These are phyloP conservation scores for Penicillium hordei DNA, from an alignment of 2,329 filamentous ascomycete species.

Conservation along the genomic window DNA sequence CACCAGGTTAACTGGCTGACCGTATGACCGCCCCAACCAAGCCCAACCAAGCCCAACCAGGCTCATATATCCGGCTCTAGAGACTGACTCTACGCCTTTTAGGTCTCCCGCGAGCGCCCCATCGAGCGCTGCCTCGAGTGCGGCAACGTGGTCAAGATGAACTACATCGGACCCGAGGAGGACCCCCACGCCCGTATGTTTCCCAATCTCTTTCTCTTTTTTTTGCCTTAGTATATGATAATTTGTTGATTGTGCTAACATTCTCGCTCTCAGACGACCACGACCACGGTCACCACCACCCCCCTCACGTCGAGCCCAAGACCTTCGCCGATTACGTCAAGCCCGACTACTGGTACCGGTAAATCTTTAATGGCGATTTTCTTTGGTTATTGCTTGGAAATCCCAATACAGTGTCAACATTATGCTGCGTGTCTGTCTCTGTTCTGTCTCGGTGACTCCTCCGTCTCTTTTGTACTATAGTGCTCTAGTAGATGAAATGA, in stretches of 20 bases:
- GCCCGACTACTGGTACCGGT: slow-evolving; percentile 83
- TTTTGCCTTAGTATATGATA: neutral
- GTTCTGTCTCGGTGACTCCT: slow-evolving; percentile 21
- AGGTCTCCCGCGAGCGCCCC: slow-evolving; percentile 86
- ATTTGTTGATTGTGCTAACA: slow-evolving; percentile 7
- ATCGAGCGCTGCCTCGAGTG: slow-evolving; percentile 96
- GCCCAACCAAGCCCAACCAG: neutral
- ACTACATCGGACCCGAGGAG: slow-evolving; percentile 84
- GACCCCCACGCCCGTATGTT: slow-evolving; percentile 61
- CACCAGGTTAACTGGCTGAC: slow-evolving; percentile 89
- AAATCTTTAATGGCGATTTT: slow-evolving; percentile 28
- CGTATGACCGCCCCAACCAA: slow-evolving; percentile 53
- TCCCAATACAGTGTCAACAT: slow-evolving; percentile 23
- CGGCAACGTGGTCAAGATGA: slow-evolving; percentile 95
- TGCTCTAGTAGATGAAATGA: slow-evolving; percentile 32
- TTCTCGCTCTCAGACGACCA: slow-evolving; percentile 39
- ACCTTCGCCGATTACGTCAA: slow-evolving; percentile 95
- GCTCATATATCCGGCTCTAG: neutral
- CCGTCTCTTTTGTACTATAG: slow-evolving; percentile 31
- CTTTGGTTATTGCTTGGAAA: slow-evolving; percentile 6
- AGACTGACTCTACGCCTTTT: slow-evolving; percentile 2
- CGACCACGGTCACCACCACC: slow-evolving; percentile 42
- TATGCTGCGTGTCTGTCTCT: slow-evolving; percentile 22
- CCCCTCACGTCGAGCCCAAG: slow-evolving; percentile 77
- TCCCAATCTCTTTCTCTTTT: slow-evolving; percentile 8